A percentile compares a stretch with the other conserved stretches of the same genome.
Evolutionary conservation across 805 yeast species (phyloP).

Genomic region (Yarrowia yakushimensis): DNA sequence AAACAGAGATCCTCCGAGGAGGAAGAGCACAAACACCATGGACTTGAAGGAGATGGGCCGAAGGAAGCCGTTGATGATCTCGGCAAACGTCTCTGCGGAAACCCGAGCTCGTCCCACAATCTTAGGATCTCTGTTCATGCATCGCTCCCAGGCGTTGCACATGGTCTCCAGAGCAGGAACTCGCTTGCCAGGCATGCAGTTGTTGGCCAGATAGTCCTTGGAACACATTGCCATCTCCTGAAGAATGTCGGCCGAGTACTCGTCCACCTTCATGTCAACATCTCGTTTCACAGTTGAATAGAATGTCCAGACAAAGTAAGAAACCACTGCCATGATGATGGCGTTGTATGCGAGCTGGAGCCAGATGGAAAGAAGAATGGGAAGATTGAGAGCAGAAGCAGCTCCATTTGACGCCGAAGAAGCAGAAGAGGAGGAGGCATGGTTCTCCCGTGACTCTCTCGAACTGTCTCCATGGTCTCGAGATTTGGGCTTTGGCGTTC

Average conservation of each 20-base stretch:
- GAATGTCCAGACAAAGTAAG: conserved; percentile 51
- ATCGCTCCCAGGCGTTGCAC: conserved; percentile 73
- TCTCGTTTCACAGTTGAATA: conserved; percentile 60
- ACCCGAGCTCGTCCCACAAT: conserved; percentile 62
- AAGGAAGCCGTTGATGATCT: conserved; percentile 71
- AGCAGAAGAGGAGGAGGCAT: neutral
- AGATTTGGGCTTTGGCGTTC: conserved; percentile 7
- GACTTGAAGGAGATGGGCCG: conserved; percentile 70
- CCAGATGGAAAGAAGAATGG: conserved; percentile 41
- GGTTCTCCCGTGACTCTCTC: neutral
- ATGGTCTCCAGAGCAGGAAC: conserved; percentile 71
- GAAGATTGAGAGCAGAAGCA: neutral
- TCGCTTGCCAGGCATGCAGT: conserved; percentile 59
- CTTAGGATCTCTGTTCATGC: conserved; percentile 78
- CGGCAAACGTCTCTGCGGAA: conserved; percentile 80
- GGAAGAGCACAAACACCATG: conserved; percentile 40
- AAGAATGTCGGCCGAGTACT: conserved; percentile 55
- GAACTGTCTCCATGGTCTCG: neutral
- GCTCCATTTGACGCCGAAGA: neutral
- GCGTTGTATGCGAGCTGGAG: conserved; percentile 61
- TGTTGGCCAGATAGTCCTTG: conserved; percentile 63
- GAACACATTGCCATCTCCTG: conserved; percentile 68
- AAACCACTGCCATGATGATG: conserved; percentile 47
- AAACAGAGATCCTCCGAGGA: conserved; percentile 35
- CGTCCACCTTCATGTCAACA: conserved; percentile 65